Conservation (phyloP, 2,329 filamentous ascomycete species). For the Fusarium zealandicum region DNA sequence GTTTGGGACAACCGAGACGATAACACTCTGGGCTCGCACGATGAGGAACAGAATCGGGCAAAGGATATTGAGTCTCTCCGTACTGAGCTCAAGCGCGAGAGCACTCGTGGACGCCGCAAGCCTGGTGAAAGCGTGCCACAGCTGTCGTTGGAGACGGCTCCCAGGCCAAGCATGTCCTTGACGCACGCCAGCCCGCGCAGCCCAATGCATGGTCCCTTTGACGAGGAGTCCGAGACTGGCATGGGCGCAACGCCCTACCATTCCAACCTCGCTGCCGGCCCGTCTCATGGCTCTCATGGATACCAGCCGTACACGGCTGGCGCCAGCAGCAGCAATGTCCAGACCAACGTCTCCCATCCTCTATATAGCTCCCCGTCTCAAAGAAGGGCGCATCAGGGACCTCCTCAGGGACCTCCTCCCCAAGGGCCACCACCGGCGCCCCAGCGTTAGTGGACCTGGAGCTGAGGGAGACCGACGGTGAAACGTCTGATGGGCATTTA, state of each 20-base stretch:
- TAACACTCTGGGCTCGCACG: slow-evolving; percentile 37
- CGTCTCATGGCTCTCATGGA: slow-evolving; percentile 32
- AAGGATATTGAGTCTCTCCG: slow-evolving; percentile 51
- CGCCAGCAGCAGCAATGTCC: slow-evolving; percentile 17
- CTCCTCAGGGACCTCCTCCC: slow-evolving; percentile 31
- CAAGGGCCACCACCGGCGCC: slow-evolving; percentile 40
- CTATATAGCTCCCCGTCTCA: slow-evolving; percentile 25
- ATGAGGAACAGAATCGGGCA: slow-evolving; percentile 47
- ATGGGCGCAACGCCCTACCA: slow-evolving; percentile 45
- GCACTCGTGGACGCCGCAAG: slow-evolving; percentile 58
- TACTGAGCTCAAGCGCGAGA: slow-evolving; percentile 51
- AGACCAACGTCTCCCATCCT: slow-evolving; percentile 34
- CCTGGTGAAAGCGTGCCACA: slow-evolving; percentile 55
- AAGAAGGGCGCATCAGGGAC: slow-evolving; percentile 26
- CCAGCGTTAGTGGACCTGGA: slow-evolving; percentile 37
- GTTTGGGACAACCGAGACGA: slow-evolving; percentile 39
- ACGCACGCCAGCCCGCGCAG: slow-evolving; percentile 43
- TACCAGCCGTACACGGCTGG: slow-evolving; percentile 32
- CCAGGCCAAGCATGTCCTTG: slow-evolving; percentile 36
- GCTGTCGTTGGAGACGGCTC: slow-evolving; percentile 41
- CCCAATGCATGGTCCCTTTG: slow-evolving; percentile 48
- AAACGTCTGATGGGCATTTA: slow-evolving; percentile 24
- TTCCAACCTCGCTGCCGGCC: slow-evolving; percentile 37
- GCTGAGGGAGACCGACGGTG: slow-evolving; percentile 23
- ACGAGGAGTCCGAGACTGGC: slow-evolving; percentile 54